phyloP scores from a whole-genome alignment of 768 basidiomycete species.

The Aureoboletus auriporus region DNA sequence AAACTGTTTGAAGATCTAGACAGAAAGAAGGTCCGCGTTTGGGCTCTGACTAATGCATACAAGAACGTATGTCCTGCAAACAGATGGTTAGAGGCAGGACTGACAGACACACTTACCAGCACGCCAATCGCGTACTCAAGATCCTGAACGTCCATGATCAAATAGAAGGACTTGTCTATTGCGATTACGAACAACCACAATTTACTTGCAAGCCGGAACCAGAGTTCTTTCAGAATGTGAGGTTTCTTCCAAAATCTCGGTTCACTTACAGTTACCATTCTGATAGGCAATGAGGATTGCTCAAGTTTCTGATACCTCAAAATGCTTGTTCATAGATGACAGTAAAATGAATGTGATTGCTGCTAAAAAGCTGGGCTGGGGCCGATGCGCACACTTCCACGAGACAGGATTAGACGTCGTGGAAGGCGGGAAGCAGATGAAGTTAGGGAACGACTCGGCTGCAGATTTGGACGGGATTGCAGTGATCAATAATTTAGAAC shows the following conservation, averaged over 20 bases:
- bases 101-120: conserved; percentile 40
- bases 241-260: not conserved
- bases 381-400: conserved; percentile 69
- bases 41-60: conserved; percentile 88
- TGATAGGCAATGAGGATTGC: conserved; percentile 64
- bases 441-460: conserved; percentile 36
- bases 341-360: conserved; percentile 64
- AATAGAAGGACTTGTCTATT: conserved; percentile 71
- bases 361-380: conserved; percentile 67
- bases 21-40: conserved; percentile 69
- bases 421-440: conserved; percentile 58
- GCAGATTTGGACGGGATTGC: conserved; percentile 43
- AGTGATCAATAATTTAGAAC: conserved; percentile 55
- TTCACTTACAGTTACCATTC: not conserved
- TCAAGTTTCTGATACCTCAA: conserved; percentile 56
- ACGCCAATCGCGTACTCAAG: conserved; percentile 73
- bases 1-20: conserved; percentile 78
- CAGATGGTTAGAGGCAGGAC: not conserved
- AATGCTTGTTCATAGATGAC: conserved; percentile 80
- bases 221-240: conserved; percentile 62
- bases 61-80: conserved; percentile 46
- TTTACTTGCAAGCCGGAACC: conserved; percentile 83
- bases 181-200: conserved; percentile 63
- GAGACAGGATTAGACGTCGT: conserved; percentile 61
- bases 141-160: conserved; percentile 72